Evolutionary conservation across 306 rosid genomes (phyloP), one percentile per base, ranked within the genome.

Genomic region (Potentilla sterilis): DNA sequence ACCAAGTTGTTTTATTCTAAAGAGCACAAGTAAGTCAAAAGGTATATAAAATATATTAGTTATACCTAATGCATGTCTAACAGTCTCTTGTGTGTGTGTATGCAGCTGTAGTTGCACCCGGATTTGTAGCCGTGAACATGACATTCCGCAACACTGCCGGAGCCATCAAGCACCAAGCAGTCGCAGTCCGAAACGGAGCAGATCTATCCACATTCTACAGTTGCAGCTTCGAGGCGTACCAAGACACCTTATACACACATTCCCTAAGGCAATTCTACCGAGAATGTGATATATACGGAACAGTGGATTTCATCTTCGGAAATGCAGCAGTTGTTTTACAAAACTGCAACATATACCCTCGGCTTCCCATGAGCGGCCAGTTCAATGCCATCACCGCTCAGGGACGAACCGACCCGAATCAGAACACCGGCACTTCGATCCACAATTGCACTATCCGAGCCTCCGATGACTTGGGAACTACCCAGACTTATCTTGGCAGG

Each of bases 331-430:
- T 84, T 21, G 96, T 95, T 0, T 81, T 95, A 79, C 97, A 95
- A 70, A 92, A 80, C 77, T 92, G 98, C 84, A 88, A 92, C 80
- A 13, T 94, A 12, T 85, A 87, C 62, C 95, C 98, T 0, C 90
- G 97, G n/a, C 85, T 91, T 14, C 95, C 98, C 0, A 86, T 94
- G 96, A 49, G 62, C 6, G 87, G 86, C 44, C 98, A 94, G 77
- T 94, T 90, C 89, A 94, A 94, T 37, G 96, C 97, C 78, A 89
- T 94, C 70, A 94, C 98, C 0, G 98, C 98, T 2, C 98, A 92
- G 48, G 98, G 96, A 3, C 77, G 97, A 54, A 86, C 95, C 0
- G 93, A 90, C 63, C 96, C 96, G 0, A 87, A 88, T 44, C 98
- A 95, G 77, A 89, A 88, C 82, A 88, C 96, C 0, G 98, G 98